Percentiles rank a stretch among this genome's conserved stretches.
Conservation (phyloP, 2,329 filamentous ascomycete genomes). For the Fusarium zealandicum region DNA sequence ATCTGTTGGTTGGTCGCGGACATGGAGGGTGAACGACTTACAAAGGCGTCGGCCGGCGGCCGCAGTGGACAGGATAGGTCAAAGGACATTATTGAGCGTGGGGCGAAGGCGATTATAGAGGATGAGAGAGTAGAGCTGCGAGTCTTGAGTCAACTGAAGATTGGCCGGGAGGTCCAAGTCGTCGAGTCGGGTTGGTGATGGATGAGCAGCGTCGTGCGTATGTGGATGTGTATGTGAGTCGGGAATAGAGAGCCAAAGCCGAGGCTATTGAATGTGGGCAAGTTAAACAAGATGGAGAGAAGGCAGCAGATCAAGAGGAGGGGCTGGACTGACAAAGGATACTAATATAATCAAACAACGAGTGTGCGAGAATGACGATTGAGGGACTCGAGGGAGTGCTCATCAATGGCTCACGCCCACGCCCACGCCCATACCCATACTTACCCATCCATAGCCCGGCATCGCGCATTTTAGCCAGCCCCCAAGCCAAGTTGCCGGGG, state of each 20-base stretch:
- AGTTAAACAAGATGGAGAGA: neutral
- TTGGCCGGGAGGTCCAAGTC: constrained; percentile 1
- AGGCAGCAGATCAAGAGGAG: constrained; percentile 7
- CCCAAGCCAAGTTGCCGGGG: too few relatives aligned
- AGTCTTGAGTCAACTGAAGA: neutral
- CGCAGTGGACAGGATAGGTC: constrained; percentile 3
- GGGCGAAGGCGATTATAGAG: neutral
- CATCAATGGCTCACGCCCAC: constrained; percentile 13
- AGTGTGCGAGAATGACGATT: constrained; percentile 28
- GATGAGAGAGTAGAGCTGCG: too few relatives aligned
- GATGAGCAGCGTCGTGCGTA: neutral
- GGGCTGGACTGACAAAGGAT: constrained; percentile 21
- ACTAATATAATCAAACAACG: constrained; percentile 38
- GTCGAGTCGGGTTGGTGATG: neutral
- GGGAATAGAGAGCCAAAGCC: neutral
- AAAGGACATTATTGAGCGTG: constrained; percentile 14
- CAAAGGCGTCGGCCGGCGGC: constrained; percentile 19
- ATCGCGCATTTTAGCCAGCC: constrained; percentile 15
- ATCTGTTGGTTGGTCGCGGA: neutral
- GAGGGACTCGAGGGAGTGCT: constrained; percentile 34
- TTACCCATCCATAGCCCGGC: constrained; percentile 1
- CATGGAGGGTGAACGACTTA: constrained; percentile 16
- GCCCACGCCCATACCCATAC: constrained; percentile 6
- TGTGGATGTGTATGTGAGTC: too few relatives aligned
- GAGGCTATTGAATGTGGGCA: neutral